Conservation (phyloP, 2,329 filamentous ascomycete species). For the Aspergillus amoenus region DNA sequence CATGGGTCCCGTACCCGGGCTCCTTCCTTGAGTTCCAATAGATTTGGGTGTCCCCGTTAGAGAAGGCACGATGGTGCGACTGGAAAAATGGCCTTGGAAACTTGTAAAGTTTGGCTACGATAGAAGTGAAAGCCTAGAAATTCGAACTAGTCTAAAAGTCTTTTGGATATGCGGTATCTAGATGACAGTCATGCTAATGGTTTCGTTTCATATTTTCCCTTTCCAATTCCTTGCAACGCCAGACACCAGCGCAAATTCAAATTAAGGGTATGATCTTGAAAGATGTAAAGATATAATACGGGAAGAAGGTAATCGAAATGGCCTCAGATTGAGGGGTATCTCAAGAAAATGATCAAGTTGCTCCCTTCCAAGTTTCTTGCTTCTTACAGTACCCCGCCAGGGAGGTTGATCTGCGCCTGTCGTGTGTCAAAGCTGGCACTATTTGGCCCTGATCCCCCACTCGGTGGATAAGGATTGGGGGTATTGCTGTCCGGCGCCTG, state of each 20-base stretch:
- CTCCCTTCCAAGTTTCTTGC: neutral
- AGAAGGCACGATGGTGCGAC: no score
- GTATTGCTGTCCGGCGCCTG: slow-evolving; percentile 46
- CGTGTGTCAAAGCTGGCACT: slow-evolving; percentile 32
- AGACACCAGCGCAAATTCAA: neutral
- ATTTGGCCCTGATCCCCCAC: slow-evolving; percentile 28
- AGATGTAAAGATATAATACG: neutral
- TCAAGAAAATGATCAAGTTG: slow-evolving; percentile 14
- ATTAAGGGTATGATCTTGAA: slow-evolving; percentile 3
- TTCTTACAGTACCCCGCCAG: slow-evolving; percentile 32
- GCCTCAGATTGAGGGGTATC: slow-evolving; percentile 19
- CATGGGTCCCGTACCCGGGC: no score
- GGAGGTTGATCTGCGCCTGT: slow-evolving; percentile 33
- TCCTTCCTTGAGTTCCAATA: no score
- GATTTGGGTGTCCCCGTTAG: no score
- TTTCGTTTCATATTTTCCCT: neutral
- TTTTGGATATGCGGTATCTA: neutral
- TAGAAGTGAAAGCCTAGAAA: neutral
- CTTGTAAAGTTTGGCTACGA: no score
- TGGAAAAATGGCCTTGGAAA: no score
- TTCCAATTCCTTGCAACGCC: slow-evolving; percentile 4
- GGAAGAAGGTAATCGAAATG: neutral
- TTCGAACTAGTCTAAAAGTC: neutral
- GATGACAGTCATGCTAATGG: neutral
- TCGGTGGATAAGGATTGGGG: slow-evolving; percentile 15